These are phyloP conservation scores for Penicillium sp. DNA, from an alignment of 2,329 filamentous ascomycete species.

Conservation along the genomic window DNA sequence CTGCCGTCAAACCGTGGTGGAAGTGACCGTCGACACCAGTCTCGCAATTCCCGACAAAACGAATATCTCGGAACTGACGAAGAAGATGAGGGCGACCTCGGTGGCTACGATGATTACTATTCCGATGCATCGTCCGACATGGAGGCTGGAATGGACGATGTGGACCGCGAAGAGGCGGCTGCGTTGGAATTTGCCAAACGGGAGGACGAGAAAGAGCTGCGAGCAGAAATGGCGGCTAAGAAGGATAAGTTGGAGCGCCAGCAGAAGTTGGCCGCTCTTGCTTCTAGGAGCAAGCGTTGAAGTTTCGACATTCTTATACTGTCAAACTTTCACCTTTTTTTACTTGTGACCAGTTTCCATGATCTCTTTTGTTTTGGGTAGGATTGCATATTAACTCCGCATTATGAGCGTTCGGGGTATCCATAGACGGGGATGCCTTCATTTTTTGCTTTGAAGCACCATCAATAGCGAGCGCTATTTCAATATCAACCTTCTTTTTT, in stretches of 20 bases:
- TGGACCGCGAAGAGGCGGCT: conserved; percentile 47
- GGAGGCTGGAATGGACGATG: conserved; percentile 50
- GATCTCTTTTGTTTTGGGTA: conserved; percentile 16
- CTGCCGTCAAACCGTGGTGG: conserved; percentile 30
- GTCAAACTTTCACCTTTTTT: neutral
- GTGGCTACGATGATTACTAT: conserved; percentile 43
- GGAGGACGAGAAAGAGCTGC: conserved; percentile 50
- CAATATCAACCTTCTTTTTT: conserved; percentile 23
- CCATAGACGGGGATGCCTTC: conserved; percentile 25
- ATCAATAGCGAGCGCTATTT: conserved; percentile 23
- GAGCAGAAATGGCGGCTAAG: conserved; percentile 46
- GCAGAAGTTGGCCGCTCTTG: conserved; percentile 43
- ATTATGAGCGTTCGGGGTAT: conserved; percentile 36
- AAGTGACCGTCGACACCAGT: conserved; percentile 30
- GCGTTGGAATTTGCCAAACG: conserved; percentile 43
- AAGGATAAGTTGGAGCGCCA: conserved; percentile 48
- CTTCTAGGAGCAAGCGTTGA: conserved; percentile 35
- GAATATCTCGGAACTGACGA: conserved; percentile 51
- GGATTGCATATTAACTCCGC: conserved; percentile 22
- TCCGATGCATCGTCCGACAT: conserved; percentile 52
- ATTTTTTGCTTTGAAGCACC: conserved; percentile 9
- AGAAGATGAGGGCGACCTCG: conserved; percentile 48
- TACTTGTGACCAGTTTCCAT: neutral
- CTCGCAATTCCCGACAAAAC: conserved; percentile 35
- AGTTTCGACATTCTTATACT: conserved; percentile 6